Evolutionary conservation across 192 early-diverging fungal genomes (phyloP), one percentile per base, ranked within the genome.

Genomic region (Entomortierella chlamydospora): DNA sequence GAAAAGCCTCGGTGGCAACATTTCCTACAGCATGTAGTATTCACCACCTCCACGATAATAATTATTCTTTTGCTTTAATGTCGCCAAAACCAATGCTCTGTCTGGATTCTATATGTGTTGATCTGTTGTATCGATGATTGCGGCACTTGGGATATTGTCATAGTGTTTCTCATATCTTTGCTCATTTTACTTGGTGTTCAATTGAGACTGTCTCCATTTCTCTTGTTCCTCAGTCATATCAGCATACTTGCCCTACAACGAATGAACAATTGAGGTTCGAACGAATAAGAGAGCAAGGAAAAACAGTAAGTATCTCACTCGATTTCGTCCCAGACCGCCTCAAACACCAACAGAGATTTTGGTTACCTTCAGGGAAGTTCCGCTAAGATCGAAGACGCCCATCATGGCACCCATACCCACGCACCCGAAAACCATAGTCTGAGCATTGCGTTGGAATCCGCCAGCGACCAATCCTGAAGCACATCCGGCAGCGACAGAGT

Each of bases 401-500:
- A 93, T 91, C 56, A 87, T 81, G 11, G 83, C 83, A 12, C 89
- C 90, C 80, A 93, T 84, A 72, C 87, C 87, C 47, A 86, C 77
- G 68, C 90, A 91, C 61, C 87, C 84, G 29, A 84, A 87, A 50
- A 88, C 83, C 76, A 89, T 91, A 20, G 85, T 85, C 43, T 79
- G 76, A 30, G 88, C 83, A 65, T 89, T 88, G 68, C 90, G 91
- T 53, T 84, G 78, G 57, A 81, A 84, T 72, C 83, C 72, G 28
- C 91, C 92, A 51, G 90, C 90, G 57, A 91, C 84, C 39, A 91
- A 53, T 79, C 92, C 92, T 43, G 92, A 85, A 26, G 90, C 90
- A 70, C 92, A 92, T 49, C 92, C 92, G 65, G 88, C 92, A 57
- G 88, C 83, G 26, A 83, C 90, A 62, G 90, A 86, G 80, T 94